Evolutionary conservation across 1,284 basidiomycete genomes (phyloP).

Genomic region (Cronartium ribicola): DNA sequence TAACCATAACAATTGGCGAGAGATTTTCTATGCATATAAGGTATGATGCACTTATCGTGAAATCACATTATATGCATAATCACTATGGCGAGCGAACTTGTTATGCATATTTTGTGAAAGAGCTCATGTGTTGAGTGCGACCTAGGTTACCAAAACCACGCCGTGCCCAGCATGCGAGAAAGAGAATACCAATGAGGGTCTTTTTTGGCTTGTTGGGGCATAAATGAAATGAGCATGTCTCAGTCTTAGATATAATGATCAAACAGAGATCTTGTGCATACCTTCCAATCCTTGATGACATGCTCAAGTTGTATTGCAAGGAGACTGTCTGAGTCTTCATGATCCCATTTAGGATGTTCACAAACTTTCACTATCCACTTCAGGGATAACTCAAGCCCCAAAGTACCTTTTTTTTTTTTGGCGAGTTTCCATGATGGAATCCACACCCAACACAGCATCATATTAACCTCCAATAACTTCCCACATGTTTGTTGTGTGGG

Average conservation of each 20-base stretch:
- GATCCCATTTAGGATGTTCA: constrained; percentile 1
- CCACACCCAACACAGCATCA: background rate
- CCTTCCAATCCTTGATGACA: constrained; percentile 2
- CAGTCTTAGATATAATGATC: background rate
- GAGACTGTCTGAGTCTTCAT: background rate
- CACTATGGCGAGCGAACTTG: background rate
- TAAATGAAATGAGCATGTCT: background rate
- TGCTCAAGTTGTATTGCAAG: constrained; percentile 2
- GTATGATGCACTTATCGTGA: background rate
- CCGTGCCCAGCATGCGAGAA: too few species aligned
- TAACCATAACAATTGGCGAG: background rate
- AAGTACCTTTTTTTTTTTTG: background rate
- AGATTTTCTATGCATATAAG: background rate
- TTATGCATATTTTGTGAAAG: too few species aligned
- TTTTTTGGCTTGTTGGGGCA: too few species aligned
- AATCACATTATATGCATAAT: background rate
- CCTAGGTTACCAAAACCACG: too few species aligned
- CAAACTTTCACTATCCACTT: background rate
- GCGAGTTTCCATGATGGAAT: background rate
- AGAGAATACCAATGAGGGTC: too few species aligned
- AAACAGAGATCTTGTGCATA: background rate
- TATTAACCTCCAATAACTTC: background rate
- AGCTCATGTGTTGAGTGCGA: too few species aligned
- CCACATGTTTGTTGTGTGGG: background rate
- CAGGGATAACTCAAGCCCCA: background rate